Percentiles rank a stretch among this genome's conserved stretches.
Conservation (phyloP, 2,329 filamentous ascomycete genomes). For the Fusarium succisae region DNA sequence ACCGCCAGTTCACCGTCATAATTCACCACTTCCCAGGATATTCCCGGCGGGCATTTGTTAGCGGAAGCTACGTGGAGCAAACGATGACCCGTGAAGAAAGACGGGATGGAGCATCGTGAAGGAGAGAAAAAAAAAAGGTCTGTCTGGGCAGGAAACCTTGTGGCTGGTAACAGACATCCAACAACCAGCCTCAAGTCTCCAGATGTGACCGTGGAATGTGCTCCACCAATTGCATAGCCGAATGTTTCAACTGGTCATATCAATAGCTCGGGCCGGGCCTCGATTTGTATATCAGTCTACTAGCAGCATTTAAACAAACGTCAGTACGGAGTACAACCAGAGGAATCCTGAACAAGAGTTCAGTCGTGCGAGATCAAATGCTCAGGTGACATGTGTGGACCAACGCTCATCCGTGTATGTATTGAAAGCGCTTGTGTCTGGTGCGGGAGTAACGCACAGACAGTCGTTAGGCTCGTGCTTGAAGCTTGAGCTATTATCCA, state of each 20-base stretch:
- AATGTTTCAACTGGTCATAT: constrained; percentile 20
- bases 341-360: constrained; percentile 19
- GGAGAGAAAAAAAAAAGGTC: not conserved
- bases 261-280: constrained; percentile 40
- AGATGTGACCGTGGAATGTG: not conserved
- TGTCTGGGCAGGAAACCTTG: constrained; percentile 10
- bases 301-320: constrained; percentile 10
- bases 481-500: constrained; percentile 29
- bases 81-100: constrained; percentile 15
- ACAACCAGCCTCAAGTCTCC: not conserved
- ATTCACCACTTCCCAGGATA: constrained; percentile 30
- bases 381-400: constrained; percentile 18
- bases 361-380: constrained; percentile 24
- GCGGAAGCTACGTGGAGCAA: constrained; percentile 37
- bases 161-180: not conserved
- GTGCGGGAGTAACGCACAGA: constrained; percentile 36
- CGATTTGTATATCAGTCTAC: constrained; percentile 28
- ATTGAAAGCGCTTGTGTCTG: constrained; percentile 20
- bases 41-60: constrained; percentile 33
- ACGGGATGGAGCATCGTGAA: constrained; percentile 22
- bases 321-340: constrained; percentile 1
- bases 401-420: constrained; percentile 14
- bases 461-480: constrained; percentile 36
- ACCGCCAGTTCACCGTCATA: constrained; percentile 59
- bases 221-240: constrained; percentile 5